phyloP scores from a whole-genome alignment of 208 protist genomes.

The Jaenimonas drosophilae region DNA sequence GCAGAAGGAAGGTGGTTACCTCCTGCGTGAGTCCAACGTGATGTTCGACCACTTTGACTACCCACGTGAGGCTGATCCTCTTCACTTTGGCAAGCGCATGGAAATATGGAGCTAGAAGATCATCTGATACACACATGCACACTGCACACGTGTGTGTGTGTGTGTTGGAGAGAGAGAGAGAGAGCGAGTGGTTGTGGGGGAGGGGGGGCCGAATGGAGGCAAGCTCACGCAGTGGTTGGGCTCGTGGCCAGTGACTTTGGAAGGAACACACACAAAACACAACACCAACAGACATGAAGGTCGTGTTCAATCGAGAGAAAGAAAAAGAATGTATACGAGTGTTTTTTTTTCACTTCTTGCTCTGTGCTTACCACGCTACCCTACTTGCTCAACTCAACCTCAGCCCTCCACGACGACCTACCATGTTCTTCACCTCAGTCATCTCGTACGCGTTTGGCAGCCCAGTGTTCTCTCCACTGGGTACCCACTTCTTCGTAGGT shows the following conservation, averaged over 20 bases:
- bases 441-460: neutral
- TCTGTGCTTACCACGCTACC: too few relatives aligned
- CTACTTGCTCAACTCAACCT: too few relatives aligned
- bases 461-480: too few relatives aligned
- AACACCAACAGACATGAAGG: too few relatives aligned
- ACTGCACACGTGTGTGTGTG: constrained; percentile 4
- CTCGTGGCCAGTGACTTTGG: too few relatives aligned
- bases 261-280: too few relatives aligned
- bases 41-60: constrained; percentile 23
- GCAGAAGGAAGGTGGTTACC: constrained; percentile 1
- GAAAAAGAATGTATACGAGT: too few relatives aligned
- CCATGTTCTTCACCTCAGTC: constrained; percentile 4
- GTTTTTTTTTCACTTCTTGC: constrained; percentile 2
- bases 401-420: too few relatives aligned
- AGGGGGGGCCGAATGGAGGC: too few relatives aligned
- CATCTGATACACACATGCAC: constrained; percentile 8
- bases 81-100: constrained; percentile 25
- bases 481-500: too few relatives aligned
- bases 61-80: constrained; percentile 7
- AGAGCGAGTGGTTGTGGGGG: constrained; percentile 1
- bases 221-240: too few relatives aligned
- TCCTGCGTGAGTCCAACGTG: constrained; percentile 6
- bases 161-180: neutral
- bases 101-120: constrained; percentile 13
- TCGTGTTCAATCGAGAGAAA: too few relatives aligned